A percentile compares a stretch with the other conserved stretches of the same genome.
phyloP scores from a whole-genome alignment of 2,329 filamentous ascomycete species.

The Blastomyces percursus region DNA sequence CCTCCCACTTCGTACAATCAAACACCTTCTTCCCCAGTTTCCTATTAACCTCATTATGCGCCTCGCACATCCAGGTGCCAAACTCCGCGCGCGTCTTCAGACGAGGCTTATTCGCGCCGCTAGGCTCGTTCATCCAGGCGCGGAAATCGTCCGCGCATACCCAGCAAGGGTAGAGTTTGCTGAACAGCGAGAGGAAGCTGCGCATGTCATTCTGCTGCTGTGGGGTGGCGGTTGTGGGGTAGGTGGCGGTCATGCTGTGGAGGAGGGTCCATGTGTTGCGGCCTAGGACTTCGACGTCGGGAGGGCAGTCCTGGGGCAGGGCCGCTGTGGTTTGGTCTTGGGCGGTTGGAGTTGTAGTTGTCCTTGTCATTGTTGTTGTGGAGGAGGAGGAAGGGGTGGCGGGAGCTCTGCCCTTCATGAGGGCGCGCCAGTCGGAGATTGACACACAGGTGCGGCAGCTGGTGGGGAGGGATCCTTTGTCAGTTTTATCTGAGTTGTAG shows the following conservation, averaged over 20 bases:
- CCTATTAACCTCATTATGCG: slow-evolving; percentile 42
- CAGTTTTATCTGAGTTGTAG: not conserved
- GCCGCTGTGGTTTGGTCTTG: slow-evolving; percentile 16
- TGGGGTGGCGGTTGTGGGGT: slow-evolving; percentile 58
- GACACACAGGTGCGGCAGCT: slow-evolving; percentile 42
- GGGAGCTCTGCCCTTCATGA: slow-evolving; percentile 31
- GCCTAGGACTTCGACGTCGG: slow-evolving; percentile 78
- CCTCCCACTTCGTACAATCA: slow-evolving; percentile 82
- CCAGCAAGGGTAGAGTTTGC: slow-evolving; percentile 90
- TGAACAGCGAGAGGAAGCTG: slow-evolving; percentile 69
- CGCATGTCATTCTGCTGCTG: slow-evolving; percentile 64
- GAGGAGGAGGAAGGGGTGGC: slow-evolving; percentile 25
- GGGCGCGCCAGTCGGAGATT: slow-evolving; percentile 35
- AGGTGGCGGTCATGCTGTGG: slow-evolving; percentile 80
- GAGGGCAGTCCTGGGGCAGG: slow-evolving; percentile 61
- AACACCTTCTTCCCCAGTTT: slow-evolving; percentile 88
- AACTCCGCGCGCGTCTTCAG: slow-evolving; percentile 42
- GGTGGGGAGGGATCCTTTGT: slow-evolving; percentile 13
- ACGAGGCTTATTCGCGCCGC: slow-evolving; percentile 49
- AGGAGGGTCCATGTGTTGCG: slow-evolving; percentile 87
- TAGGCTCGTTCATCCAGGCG: slow-evolving; percentile 56
- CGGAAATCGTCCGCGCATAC: slow-evolving; percentile 88
- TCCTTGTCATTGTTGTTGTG: slow-evolving; percentile 16
- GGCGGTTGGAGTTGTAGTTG: slow-evolving; percentile 18
- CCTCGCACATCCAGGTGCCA: slow-evolving; percentile 41